Evolutionary conservation across 2,329 filamentous ascomycete species (phyloP).

Genomic region (Geoglossum cookeanum): DNA sequence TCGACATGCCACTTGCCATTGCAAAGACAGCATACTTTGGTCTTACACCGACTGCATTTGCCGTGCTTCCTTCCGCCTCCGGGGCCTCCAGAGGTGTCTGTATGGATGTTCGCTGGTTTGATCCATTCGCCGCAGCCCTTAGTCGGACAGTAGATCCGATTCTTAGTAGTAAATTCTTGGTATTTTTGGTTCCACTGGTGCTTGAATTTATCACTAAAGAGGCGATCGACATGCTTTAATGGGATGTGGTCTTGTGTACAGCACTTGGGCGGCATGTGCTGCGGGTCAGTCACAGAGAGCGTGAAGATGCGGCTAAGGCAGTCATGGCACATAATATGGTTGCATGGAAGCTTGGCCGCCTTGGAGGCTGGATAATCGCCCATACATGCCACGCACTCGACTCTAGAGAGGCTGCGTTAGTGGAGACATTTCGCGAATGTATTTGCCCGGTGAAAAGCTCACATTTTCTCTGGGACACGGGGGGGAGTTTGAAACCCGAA

Average conservation of each 20-base stretch:
- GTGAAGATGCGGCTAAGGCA: constrained; percentile 60
- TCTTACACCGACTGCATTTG: constrained; percentile 51
- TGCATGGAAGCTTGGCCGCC: constrained; percentile 54
- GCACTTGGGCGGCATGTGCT: constrained; percentile 71
- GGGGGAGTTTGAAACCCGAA: neutral
- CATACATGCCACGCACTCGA: constrained; percentile 55
- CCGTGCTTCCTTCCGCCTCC: constrained; percentile 43
- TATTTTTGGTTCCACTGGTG: constrained; percentile 64
- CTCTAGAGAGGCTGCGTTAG: constrained; percentile 22
- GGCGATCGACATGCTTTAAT: constrained; percentile 52
- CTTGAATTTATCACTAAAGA: constrained; percentile 61
- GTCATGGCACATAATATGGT: constrained; percentile 60
- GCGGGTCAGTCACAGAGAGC: constrained; percentile 55
- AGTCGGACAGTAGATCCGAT: constrained; percentile 59
- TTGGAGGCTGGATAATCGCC: constrained; percentile 43
- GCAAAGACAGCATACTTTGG: constrained; percentile 55
- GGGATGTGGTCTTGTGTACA: constrained; percentile 57
- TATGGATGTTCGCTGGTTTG: constrained; percentile 47
- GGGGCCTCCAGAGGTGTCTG: constrained; percentile 23
- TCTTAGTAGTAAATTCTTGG: constrained; percentile 52
- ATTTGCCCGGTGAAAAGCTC: neutral
- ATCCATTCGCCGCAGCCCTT: constrained; percentile 64
- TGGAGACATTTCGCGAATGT: neutral
- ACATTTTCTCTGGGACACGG: constrained; percentile 2
- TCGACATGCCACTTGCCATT: constrained; percentile 54